phyloP scores from a whole-genome alignment of 176 grass and related monocot genomes.

The Triticum urartu region DNA sequence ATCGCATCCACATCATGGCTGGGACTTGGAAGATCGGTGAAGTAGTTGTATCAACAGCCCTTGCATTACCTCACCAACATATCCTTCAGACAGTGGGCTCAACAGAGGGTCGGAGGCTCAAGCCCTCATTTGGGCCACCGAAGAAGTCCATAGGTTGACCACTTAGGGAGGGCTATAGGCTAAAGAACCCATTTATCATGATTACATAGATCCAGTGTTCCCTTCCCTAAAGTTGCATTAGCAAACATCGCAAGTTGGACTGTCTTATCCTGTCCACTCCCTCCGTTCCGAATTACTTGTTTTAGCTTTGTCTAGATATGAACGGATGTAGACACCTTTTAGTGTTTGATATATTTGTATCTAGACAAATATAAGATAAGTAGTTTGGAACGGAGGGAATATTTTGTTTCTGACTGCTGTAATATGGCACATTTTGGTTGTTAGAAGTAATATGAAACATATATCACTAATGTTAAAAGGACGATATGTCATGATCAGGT shows the following conservation, averaged over 20 bases:
- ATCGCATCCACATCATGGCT: conserved; percentile 76
- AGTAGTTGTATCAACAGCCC: conserved; percentile 68
- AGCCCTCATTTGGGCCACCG: conserved; percentile 65
- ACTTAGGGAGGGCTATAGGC: conserved; percentile 62
- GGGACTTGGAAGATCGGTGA: conserved; percentile 66
- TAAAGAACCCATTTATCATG: conserved; percentile 62
- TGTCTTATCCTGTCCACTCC: background rate
- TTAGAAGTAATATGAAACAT: background rate
- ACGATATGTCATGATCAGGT: background rate
- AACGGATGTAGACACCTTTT: no score
- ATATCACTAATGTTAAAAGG: background rate
- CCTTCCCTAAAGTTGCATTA: conserved; percentile 35
- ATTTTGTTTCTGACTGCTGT: conserved; percentile 20
- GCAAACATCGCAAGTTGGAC: background rate
- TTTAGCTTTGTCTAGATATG: no score
- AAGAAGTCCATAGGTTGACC: conserved; percentile 74
- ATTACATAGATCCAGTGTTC: conserved; percentile 65
- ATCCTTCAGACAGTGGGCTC: conserved; percentile 66
- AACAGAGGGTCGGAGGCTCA: conserved; percentile 53
- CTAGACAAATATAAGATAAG: no score
- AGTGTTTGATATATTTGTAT: no score
- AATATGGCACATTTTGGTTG: conserved; percentile 7
- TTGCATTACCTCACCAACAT: conserved; percentile 86
- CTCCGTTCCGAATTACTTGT: no score
- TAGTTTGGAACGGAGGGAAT: background rate